Conservation (phyloP, 768 basidiomycete genomes). For the Neoboletus magnificus region DNA sequence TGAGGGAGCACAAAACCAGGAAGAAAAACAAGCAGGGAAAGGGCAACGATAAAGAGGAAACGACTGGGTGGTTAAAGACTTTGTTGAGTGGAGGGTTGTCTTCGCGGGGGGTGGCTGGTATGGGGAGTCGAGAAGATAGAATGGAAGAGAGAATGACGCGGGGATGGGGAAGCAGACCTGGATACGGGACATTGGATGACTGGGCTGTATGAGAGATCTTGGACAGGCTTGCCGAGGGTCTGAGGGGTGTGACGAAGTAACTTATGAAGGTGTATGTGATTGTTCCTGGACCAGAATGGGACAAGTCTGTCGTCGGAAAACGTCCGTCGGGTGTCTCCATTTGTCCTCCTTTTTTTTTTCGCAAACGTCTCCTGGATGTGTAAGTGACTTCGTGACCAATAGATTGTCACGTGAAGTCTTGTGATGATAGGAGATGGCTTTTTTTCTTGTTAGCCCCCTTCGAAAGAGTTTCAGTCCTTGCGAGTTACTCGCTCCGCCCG, state of each 20-base stretch:
- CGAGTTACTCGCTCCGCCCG: too few species aligned
- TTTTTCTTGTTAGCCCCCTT: too few species aligned
- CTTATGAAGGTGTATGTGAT: constrained; percentile 6
- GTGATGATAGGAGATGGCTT: too few species aligned
- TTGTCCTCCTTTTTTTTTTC: too few species aligned
- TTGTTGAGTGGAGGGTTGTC: constrained; percentile 21
- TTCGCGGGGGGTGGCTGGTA: constrained; percentile 20
- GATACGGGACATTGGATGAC: constrained; percentile 47
- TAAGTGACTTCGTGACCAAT: too few species aligned
- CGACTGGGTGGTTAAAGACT: constrained; percentile 23
- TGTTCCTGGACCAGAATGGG: too few species aligned
- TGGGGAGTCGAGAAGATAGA: constrained; percentile 41
- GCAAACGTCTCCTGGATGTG: too few species aligned
- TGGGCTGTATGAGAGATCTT: constrained; percentile 45
- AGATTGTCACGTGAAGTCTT: too few species aligned
- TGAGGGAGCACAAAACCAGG: constrained; percentile 30
- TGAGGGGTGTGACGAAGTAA: constrained; percentile 6
- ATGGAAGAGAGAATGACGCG: constrained; percentile 52
- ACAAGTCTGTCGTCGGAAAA: too few species aligned
- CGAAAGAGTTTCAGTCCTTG: too few species aligned
- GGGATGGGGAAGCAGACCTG: constrained; percentile 44
- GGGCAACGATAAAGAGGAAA: constrained; percentile 28
- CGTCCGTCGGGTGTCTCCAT: too few species aligned
- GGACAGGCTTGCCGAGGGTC: background rate
- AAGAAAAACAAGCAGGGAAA: constrained; percentile 36